Percentiles rank a stretch among this genome's conserved stretches.
These are phyloP conservation scores for Noccaea caerulescens DNA, from an alignment of 345 rosid species.

Conservation along the genomic window DNA sequence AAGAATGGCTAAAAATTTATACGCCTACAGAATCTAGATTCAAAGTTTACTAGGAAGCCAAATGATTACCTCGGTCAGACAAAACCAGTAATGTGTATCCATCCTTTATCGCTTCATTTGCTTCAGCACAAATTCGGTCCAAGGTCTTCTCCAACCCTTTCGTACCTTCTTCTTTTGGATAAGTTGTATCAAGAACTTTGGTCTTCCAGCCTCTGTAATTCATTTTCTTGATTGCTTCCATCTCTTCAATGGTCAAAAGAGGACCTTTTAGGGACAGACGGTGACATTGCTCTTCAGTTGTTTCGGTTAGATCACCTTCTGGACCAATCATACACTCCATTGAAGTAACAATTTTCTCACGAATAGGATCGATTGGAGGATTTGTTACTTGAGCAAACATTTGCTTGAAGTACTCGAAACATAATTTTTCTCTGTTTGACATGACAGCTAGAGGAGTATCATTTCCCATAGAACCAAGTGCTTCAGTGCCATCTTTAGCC, in stretches of 20 bases:
- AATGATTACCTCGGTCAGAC: slow-evolving; percentile 87
- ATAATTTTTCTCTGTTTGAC: slow-evolving; percentile 88
- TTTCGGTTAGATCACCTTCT: slow-evolving; percentile 98
- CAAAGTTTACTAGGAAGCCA: neutral
- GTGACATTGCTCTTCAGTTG: slow-evolving; percentile 95
- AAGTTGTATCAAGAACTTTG: slow-evolving; percentile 91
- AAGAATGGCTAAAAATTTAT: neutral
- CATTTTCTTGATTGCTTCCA: slow-evolving; percentile 92
- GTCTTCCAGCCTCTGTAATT: slow-evolving; percentile 85
- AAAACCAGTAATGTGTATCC: slow-evolving; percentile 88
- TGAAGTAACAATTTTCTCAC: slow-evolving; percentile 98
- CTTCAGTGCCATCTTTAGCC: slow-evolving; percentile 96
- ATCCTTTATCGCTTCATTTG: slow-evolving; percentile 78
- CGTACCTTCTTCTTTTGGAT: slow-evolving; percentile 72
- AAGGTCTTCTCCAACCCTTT: slow-evolving; percentile 92
- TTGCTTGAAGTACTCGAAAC: slow-evolving; percentile 98
- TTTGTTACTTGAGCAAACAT: slow-evolving; percentile 99
- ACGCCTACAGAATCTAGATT: neutral
- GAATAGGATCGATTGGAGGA: slow-evolving; percentile 98
- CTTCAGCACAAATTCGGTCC: slow-evolving; percentile 88
- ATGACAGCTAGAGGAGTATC: slow-evolving; percentile 97
- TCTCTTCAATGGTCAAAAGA: slow-evolving; percentile 75
- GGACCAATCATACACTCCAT: slow-evolving; percentile 99
- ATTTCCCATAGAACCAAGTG: slow-evolving; percentile 99
- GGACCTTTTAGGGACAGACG: slow-evolving; percentile 93